Evolutionary conservation across 805 yeast genomes (phyloP), one percentile per base, ranked within the genome.

Genomic region (Candida peoriensis): DNA sequence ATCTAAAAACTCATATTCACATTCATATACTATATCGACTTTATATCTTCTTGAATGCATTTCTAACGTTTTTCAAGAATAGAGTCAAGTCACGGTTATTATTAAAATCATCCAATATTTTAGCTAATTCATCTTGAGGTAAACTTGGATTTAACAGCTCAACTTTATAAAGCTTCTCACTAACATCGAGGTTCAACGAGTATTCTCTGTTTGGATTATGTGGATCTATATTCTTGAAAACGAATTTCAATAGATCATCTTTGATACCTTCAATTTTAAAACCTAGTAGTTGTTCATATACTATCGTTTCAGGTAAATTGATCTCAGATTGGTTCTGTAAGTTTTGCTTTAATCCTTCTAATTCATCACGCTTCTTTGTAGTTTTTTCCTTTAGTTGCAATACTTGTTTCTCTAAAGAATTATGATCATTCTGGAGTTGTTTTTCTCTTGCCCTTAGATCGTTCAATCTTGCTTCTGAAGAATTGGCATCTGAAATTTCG

Each of bases 251-350:
- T 22, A 66, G 44, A 34, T 70, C 74, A 7, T 65, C 68, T 14
- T 59, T 55, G 2, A 73, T 54, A 4, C 76, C 77, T 36, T 72
- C 75, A 14, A 80, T 67, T 23, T 60, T 59, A 37, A 80, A 50
- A 1, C 87, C 86, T 28, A 78, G 57, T 32, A 74, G 57, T 24
- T 61, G 54, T 41, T 79, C 83, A 55, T 69, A 75, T 26, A 68
- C 61, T 13, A 57, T 37, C 26, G 75, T 58, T 48, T 79, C 85
- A 0, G 76, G 76, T 12, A 60, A 57, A 38, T 77, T 76, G 26
- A 59, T 60, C 20, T 58, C 60, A 7, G 67, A 58, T 47, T 79
- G 84, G 8, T 48, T 41, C 14, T 55, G 53, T 23, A 74, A 49
- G 24, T 58, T 54, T 32, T 58, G 56, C 25, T 58, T 61, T 7